These are phyloP conservation scores for Kodamaea neixiangensis DNA, from an alignment of 805 yeast species.

Conservation along the genomic window DNA sequence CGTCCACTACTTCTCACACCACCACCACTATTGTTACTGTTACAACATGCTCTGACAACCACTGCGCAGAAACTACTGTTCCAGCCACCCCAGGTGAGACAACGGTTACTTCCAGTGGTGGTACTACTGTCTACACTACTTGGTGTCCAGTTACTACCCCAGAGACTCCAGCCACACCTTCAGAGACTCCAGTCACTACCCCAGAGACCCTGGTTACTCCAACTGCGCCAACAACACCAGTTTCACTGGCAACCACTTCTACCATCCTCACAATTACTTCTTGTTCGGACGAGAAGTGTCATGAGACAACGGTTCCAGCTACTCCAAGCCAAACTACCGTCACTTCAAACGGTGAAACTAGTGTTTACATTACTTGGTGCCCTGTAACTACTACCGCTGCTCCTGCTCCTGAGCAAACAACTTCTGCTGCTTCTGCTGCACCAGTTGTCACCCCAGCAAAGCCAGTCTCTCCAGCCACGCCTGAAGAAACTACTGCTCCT, in stretches of 20 bases:
- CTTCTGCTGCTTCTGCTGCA: constrained; percentile 10
- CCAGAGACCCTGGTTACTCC: constrained; percentile 20
- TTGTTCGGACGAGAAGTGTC: constrained; percentile 34
- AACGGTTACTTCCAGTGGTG: constrained; percentile 15
- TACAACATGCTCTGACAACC: constrained; percentile 38
- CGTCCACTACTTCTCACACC: constrained; percentile 40
- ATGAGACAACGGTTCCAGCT: constrained; percentile 19
- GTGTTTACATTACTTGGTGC: constrained; percentile 45
- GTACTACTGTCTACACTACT: constrained; percentile 32
- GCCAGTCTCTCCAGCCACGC: constrained; percentile 15
- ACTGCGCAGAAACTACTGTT: constrained; percentile 19
- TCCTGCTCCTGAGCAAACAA: constrained; percentile 1
- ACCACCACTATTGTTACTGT: constrained; percentile 41
- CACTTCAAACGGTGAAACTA: constrained; percentile 34
- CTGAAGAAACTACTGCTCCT: constrained; percentile 6
- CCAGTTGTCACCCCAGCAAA: too few species aligned
- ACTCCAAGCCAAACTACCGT: constrained; percentile 26
- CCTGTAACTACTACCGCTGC: constrained; percentile 21
- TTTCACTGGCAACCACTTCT: constrained; percentile 10
- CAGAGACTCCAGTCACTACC: constrained; percentile 19
- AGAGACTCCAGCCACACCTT: constrained; percentile 2
- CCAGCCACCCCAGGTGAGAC: constrained; percentile 7
- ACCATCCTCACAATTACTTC: constrained; percentile 38
- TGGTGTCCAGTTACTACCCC: constrained; percentile 26
- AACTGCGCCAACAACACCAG: constrained; percentile 3